Evolutionary conservation across 192 early-diverging fungal genomes (phyloP).

Genomic region (Coemansia sp.): DNA sequence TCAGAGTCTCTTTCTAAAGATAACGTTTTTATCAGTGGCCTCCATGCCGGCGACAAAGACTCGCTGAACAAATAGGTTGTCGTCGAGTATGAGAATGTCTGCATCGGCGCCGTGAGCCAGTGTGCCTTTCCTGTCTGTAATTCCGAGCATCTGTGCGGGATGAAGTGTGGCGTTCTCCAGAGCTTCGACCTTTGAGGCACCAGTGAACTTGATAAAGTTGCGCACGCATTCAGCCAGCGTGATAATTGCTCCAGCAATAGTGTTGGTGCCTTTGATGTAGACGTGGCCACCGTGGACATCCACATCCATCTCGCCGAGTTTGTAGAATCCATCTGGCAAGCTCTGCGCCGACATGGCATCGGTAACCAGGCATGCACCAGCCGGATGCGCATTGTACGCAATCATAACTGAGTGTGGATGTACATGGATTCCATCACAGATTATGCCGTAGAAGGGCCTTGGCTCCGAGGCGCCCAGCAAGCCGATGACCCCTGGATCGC

Average conservation of each 20-base stretch:
- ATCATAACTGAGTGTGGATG: conserved; percentile 80
- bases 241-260: conserved; percentile 69
- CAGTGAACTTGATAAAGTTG: conserved; percentile 77
- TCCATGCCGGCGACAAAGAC: conserved; percentile 73
- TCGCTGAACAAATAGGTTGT: conserved; percentile 61
- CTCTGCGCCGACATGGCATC: conserved; percentile 80
- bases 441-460: conserved; percentile 80
- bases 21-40: conserved; percentile 32
- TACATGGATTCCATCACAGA: conserved; percentile 81
- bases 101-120: conserved; percentile 73
- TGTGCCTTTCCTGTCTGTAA: conserved; percentile 69
- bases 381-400: conserved; percentile 77
- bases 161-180: conserved; percentile 78
- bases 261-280: conserved; percentile 73
- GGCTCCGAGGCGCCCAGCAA: conserved; percentile 60
- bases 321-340: conserved; percentile 67
- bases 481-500: conserved; percentile 80
- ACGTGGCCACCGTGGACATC: conserved; percentile 62
- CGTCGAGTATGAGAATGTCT: conserved; percentile 70
- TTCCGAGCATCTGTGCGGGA: conserved; percentile 73
- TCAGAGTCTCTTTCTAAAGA: conserved; percentile 31
- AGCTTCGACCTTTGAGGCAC: conserved; percentile 72
- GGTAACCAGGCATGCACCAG: conserved; percentile 75
- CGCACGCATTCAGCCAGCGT: conserved; percentile 71
- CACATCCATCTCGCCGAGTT: conserved; percentile 67